A percentile compares a stretch with the other conserved stretches of the same genome.
These are phyloP conservation scores for Globisporangium camurandrum DNA, from an alignment of 352 stramenopile species.

Conservation along the genomic window DNA sequence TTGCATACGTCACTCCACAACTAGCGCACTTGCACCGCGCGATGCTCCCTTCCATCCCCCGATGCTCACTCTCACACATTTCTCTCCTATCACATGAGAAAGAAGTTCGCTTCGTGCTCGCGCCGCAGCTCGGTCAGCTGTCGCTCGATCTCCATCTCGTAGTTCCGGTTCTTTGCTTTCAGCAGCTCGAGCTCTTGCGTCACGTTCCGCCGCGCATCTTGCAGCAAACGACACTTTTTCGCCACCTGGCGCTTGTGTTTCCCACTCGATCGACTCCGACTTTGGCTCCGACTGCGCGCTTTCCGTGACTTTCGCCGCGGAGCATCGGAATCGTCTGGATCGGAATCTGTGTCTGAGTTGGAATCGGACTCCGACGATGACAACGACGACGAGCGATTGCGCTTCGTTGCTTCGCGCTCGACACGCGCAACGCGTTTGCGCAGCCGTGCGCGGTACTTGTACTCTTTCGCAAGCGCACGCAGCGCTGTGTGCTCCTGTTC, in stretches of 20 bases:
- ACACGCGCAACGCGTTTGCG: slow-evolving; percentile 23
- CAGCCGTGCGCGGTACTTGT: slow-evolving; percentile 25
- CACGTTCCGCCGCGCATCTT: slow-evolving; percentile 36
- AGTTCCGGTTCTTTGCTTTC: slow-evolving; percentile 45
- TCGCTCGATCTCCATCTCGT: slow-evolving; percentile 47
- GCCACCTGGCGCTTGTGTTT: slow-evolving; percentile 18
- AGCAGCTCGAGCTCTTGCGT: slow-evolving; percentile 51
- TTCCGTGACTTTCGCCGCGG: too few relatives aligned
- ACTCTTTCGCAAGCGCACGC: slow-evolving; percentile 28
- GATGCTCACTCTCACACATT: not conserved
- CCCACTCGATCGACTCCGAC: not conserved
- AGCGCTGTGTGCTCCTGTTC: slow-evolving; percentile 33
- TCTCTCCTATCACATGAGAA: slow-evolving; percentile 22
- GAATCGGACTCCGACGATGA: not conserved
- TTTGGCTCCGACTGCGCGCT: too few relatives aligned
- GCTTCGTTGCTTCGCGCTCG: slow-evolving; percentile 17
- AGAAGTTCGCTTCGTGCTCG: slow-evolving; percentile 60
- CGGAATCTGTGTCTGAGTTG: too few relatives aligned
- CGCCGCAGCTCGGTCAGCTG: slow-evolving; percentile 41
- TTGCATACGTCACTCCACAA: not conserved
- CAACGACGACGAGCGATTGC: not conserved
- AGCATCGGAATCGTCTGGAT: too few relatives aligned
- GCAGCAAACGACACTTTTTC: slow-evolving; percentile 38
- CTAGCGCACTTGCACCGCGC: too few relatives aligned
- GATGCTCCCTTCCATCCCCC: not conserved